A percentile compares a stretch with the other conserved stretches of the same genome.
phyloP scores from a whole-genome alignment of 2,329 filamentous ascomycete species.

The Gliomastix tumulicola region DNA sequence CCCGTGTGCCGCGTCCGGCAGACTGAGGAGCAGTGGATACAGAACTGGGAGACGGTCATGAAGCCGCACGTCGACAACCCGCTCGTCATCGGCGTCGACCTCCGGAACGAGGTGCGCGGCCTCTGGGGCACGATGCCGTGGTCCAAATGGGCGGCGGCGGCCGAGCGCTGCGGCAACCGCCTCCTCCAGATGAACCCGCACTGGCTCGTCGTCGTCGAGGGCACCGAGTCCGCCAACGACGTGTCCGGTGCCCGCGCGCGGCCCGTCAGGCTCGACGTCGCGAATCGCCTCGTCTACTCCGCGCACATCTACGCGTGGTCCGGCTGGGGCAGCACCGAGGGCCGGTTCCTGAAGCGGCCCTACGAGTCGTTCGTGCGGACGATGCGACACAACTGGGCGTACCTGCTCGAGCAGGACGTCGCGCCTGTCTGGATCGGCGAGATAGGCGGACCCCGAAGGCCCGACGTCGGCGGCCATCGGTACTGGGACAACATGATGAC shows the following conservation, averaged over 20 bases:
- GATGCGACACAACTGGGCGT: conserved; percentile 62
- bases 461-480: conserved; percentile 49
- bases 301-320: conserved; percentile 65
- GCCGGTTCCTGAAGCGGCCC: conserved; percentile 51
- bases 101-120: conserved; percentile 63
- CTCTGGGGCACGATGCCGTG: conserved; percentile 65
- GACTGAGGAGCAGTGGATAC: conserved; percentile 59
- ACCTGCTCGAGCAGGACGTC: conserved; percentile 39
- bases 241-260: conserved; percentile 46
- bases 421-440: conserved; percentile 63
- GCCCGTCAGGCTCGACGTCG: conserved; percentile 49
- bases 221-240: conserved; percentile 61
- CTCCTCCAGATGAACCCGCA: conserved; percentile 51
- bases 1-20: conserved; percentile 53
- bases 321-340: conserved; percentile 56
- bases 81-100: conserved; percentile 57
- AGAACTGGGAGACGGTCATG: conserved; percentile 62
- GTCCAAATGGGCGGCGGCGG: conserved; percentile 56
- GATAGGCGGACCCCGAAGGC: conserved; percentile 50
- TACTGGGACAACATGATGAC: conserved; percentile 60
- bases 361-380: conserved; percentile 56
- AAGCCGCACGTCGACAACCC: conserved; percentile 48
- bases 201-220: conserved; percentile 64
- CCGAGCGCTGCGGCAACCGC: conserved; percentile 55
- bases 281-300: conserved; percentile 56